Evolutionary conservation across 345 rosid genomes (phyloP).

Genomic region (Arabidopsis suecica): DNA sequence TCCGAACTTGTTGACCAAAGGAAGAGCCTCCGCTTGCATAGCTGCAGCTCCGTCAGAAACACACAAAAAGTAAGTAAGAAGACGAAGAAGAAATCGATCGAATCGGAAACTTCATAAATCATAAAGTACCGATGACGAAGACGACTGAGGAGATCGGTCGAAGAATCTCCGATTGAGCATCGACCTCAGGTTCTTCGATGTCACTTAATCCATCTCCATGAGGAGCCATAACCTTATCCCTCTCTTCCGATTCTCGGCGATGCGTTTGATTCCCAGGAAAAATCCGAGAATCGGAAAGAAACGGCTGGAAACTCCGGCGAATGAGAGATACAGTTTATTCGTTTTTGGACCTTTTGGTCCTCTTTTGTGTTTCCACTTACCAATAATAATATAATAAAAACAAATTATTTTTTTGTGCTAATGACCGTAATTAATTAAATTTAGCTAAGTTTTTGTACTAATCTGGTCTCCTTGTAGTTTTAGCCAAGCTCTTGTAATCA

Average conservation of each 20-base stretch:
- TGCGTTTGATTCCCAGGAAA: conserved; percentile 28
- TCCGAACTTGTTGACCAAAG: conserved; percentile 77
- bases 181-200: conserved; percentile 44
- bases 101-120: conserved; percentile 12
- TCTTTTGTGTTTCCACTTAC: no score
- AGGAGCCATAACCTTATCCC: conserved; percentile 53
- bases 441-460: no score
- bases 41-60: conserved; percentile 50
- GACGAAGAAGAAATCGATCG: neutral
- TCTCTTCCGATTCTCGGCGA: conserved; percentile 11
- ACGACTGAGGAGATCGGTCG: conserved; percentile 68
- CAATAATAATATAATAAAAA: no score
- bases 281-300: conserved; percentile 17
- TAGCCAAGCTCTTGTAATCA: neutral
- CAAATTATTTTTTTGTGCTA: neutral
- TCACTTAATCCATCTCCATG: conserved; percentile 59
- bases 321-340: neutral
- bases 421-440: neutral
- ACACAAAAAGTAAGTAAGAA: neutral
- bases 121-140: conserved; percentile 68
- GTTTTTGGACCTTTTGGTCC: neutral
- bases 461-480: neutral
- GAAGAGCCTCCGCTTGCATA: conserved; percentile 95
- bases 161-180: conserved; percentile 27
- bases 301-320: conserved; percentile 11